Evolutionary conservation across 2,329 filamentous ascomycete genomes (phyloP), one percentile per base, ranked within the genome.

Genomic region (Calonectria naviculata): DNA sequence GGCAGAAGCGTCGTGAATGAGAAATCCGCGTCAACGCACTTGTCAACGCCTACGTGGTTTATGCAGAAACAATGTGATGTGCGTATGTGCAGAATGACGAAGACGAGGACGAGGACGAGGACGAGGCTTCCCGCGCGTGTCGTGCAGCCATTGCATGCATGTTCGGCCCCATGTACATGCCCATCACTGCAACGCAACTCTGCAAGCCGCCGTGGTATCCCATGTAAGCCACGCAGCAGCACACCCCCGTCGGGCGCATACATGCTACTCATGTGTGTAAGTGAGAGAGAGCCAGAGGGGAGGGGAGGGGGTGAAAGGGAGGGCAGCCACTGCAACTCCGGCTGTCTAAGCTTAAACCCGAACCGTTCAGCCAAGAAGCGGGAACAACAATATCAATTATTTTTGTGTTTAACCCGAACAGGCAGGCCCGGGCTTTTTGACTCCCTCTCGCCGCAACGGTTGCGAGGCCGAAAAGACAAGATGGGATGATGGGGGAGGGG

Each of bases 121-220:
- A 44, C 12, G 49, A 44, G 61, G 54, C n/a, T 24, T 38, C 29
- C 38, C 41, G 24, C 52, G 52, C 52, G 41, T 38, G 15, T 26
- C 36, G 17, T 36, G 52, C 60, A 69, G 31, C 24, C 49, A 49
- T 62, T 41, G 21, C 58, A 64, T 68, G 58, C 65, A 68, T 44
- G 65, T 38, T 58, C 34, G 34, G 34, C 4, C 49, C 31, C 49
- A 60, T 47, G 15, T 60, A 12, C 26, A 15, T 19, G 26, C 38
- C 15, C n/a, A 41, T 26, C 19, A 24, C 41, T 47, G 56, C 56
- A 42, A 67, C 49, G 49, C 19, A 66, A 66, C 52, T 44, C 29
- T 66, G 49, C 38, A 56, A 17, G 68, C 24, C 26, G 36, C 31
- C 46, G 36, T 67, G 31, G 38, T 60, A 54, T 46, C 49, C 21